These are phyloP conservation scores for Bipolaris zeicola DNA, from an alignment of 2,329 filamentous ascomycete genomes.

Conservation along the genomic window DNA sequence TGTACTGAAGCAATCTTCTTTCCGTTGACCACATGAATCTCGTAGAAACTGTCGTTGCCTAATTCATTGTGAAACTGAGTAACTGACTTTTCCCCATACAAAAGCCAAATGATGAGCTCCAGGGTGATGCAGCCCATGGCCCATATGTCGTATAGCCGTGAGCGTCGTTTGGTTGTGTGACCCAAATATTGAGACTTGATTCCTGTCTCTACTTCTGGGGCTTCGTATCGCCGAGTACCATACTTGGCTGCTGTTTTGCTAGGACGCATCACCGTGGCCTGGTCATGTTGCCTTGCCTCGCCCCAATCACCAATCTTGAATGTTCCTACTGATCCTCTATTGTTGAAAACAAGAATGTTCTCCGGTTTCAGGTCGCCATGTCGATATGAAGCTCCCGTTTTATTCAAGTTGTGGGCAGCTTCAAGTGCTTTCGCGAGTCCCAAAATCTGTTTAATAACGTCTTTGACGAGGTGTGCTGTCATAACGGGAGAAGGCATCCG, in stretches of 20 bases:
- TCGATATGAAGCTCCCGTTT: constrained; percentile 16
- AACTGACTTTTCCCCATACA: constrained; percentile 18
- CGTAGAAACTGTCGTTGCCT: constrained; percentile 2
- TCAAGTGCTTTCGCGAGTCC: constrained; percentile 29
- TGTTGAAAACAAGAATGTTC: constrained; percentile 44
- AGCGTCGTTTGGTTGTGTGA: constrained; percentile 5
- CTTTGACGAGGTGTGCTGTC: constrained; percentile 2
- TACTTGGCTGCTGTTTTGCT: constrained; percentile 14
- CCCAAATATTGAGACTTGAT: neutral
- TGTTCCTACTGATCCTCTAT: constrained; percentile 4
- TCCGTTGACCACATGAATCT: neutral
- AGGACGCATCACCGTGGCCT: constrained; percentile 4
- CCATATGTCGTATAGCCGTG: constrained; percentile 33
- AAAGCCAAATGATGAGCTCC: constrained; percentile 29
- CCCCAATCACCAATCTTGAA: constrained; percentile 29
- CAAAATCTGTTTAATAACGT: constrained; percentile 13
- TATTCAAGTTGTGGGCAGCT: constrained; percentile 14
- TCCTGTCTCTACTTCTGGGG: constrained; percentile 16
- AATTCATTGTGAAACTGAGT: constrained; percentile 1
- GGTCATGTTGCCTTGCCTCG: constrained; percentile 12
- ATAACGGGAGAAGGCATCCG: constrained; percentile 7
- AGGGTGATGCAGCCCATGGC: constrained; percentile 32
- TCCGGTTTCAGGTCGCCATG: constrained; percentile 48
- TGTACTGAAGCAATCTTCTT: constrained; percentile 1
- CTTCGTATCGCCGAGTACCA: constrained; percentile 24